Conservation (phyloP, 768 basidiomycete genomes). For the Rhodotorula babjevae region DNA sequence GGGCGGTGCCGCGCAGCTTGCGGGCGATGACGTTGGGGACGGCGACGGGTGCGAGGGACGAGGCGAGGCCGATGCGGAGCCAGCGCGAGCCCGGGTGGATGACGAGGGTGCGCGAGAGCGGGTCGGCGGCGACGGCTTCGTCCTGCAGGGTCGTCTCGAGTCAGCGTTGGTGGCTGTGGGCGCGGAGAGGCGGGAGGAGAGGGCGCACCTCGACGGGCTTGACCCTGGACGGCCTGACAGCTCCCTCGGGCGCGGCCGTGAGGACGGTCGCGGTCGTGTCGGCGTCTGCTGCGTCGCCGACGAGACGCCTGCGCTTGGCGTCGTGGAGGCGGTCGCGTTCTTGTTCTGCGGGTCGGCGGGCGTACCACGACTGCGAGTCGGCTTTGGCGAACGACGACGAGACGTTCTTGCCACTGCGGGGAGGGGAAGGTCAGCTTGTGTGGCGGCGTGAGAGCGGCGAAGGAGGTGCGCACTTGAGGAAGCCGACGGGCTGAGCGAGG, state of each 20-base stretch:
- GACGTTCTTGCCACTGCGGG: constrained; percentile 40
- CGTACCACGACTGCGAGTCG: constrained; percentile 32
- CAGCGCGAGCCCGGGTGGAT: constrained; percentile 44
- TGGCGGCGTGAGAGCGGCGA: not conserved
- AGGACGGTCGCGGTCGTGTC: constrained; percentile 3
- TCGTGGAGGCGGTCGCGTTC: constrained; percentile 26
- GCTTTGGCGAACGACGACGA: constrained; percentile 29
- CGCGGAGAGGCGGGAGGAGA: not conserved
- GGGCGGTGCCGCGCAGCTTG: constrained; percentile 3
- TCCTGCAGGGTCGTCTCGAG: too few relatives aligned
- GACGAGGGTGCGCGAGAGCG: constrained; percentile 39
- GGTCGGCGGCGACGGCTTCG: not conserved
- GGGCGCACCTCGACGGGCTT: not conserved
- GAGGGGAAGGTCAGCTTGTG: not conserved
- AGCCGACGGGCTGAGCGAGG: constrained; percentile 27
- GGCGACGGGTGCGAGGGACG: constrained; percentile 35
- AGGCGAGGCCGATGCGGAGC: constrained; percentile 42
- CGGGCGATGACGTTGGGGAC: constrained; percentile 43
- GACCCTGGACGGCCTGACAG: not conserved
- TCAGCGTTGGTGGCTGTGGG: not conserved
- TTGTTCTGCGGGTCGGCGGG: constrained; percentile 4
- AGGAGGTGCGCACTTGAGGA: constrained; percentile 21
- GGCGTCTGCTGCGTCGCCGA: constrained; percentile 29
- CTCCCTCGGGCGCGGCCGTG: not conserved
- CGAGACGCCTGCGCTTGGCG: constrained; percentile 31